Evolutionary conservation across 2,329 filamentous ascomycete genomes (phyloP).

Genomic region (Phialemoniopsis sp.): DNA sequence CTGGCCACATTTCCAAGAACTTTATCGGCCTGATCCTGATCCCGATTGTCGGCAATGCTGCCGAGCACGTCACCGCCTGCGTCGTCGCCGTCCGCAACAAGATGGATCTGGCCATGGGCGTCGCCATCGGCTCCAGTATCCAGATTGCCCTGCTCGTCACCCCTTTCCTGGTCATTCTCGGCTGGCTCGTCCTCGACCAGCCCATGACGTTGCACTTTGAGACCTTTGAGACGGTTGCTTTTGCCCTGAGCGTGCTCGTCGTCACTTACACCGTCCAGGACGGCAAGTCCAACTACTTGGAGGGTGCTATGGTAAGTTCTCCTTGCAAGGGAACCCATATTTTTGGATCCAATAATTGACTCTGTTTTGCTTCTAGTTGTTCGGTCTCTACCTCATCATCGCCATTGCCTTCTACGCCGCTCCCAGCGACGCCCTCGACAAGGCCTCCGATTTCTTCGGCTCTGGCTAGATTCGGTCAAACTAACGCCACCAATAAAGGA

Average conservation of each 20-base stretch:
- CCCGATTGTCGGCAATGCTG: constrained; percentile 79
- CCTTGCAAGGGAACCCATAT: background rate
- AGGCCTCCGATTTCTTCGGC: constrained; percentile 11
- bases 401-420: constrained; percentile 57
- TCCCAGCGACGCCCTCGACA: constrained; percentile 43
- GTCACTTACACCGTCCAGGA: constrained; percentile 76
- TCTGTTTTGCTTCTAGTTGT: constrained; percentile 23
- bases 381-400: constrained; percentile 54
- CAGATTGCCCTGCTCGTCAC: constrained; percentile 82
- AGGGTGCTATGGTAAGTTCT: constrained; percentile 66
- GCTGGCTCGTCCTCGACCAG: constrained; percentile 68
- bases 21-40: constrained; percentile 79
- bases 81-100: constrained; percentile 76
- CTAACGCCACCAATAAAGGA: too few species aligned
- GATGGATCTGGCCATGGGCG: constrained; percentile 72
- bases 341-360: constrained; percentile 9
- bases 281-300: constrained; percentile 79
- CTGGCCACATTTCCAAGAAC: constrained; percentile 60
- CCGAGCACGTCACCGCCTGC: constrained; percentile 77
- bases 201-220: constrained; percentile 79
- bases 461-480: background rate
- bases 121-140: constrained; percentile 77
- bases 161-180: constrained; percentile 73
- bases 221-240: constrained; percentile 74
- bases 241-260: constrained; percentile 71